A percentile compares a stretch with the other conserved stretches of the same genome.
phyloP scores from a whole-genome alignment of 2,329 filamentous ascomycete species.

The Ampelomyces quisqualis region DNA sequence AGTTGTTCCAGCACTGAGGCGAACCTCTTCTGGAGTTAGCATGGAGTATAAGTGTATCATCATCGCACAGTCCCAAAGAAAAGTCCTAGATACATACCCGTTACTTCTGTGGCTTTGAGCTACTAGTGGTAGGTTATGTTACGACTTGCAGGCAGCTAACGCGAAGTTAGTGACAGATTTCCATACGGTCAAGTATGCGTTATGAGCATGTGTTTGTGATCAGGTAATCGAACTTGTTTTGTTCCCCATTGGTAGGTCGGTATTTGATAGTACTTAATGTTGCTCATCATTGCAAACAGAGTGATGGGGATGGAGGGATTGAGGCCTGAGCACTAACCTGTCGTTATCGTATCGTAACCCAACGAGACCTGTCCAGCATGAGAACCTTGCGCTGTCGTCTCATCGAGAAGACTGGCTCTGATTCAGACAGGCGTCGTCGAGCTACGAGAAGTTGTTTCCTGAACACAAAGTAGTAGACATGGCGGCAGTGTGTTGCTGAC shows the following conservation, averaged over 20 bases:
- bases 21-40: slow-evolving; percentile 41
- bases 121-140: neutral
- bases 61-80: slow-evolving; percentile 23
- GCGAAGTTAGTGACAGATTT: slow-evolving; percentile 15
- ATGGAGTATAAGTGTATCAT: slow-evolving; percentile 43
- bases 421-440: slow-evolving; percentile 3
- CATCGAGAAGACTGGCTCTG: neutral
- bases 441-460: slow-evolving; percentile 10
- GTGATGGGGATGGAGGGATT: slow-evolving; percentile 4
- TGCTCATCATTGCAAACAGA: slow-evolving; percentile 38
- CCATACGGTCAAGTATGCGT: neutral
- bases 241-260: slow-evolving; percentile 41
- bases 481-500: neutral
- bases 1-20: slow-evolving; percentile 38
- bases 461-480: too few relatives aligned
- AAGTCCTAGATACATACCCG: neutral
- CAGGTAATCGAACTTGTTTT: slow-evolving; percentile 46
- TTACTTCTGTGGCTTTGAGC: neutral
- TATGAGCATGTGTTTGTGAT: slow-evolving; percentile 6
- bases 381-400: neutral
- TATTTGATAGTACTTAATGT: slow-evolving; percentile 44
- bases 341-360: slow-evolving; percentile 14
- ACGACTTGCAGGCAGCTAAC: slow-evolving; percentile 4
- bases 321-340: slow-evolving; percentile 18
- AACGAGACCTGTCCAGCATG: slow-evolving; percentile 11